Evolutionary conservation across 2,329 filamentous ascomycete species (phyloP), one percentile per base, ranked within the genome.

Genomic region (Colletotrichum gloeosporioides): DNA sequence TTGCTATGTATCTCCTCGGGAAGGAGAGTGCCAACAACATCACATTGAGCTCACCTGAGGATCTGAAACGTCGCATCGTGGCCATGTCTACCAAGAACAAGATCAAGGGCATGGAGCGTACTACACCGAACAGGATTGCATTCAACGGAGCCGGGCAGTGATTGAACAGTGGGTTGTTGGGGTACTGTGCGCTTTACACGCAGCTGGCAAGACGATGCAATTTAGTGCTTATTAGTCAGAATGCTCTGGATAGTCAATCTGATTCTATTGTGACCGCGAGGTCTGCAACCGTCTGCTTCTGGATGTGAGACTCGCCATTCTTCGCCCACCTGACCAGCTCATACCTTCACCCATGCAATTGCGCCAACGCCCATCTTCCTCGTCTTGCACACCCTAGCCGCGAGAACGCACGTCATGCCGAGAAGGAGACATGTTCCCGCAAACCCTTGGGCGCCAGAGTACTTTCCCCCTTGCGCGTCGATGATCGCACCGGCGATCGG

Each of bases 61-160:
- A 84, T 10, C 87, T 92, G 22, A 88, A 87, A 79, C 63, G 81
- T 71, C 87, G 88, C 78, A 87, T 93, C 78, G 81, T 84, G 78
- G 79, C 82, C 65, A 84, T 88, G 34, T 83, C 86, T 49, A 84
- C 84, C 71, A 85, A 84, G 77, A 84, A 84, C 69, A 84, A 86
- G 78, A 82, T 89, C 70, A 83, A 82, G 49, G 82, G 81, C 76
- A 75, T 89, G 2, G 85, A 84, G 68, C 83, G 79, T 76, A 84
- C 86, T 77, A 91, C 88, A 68, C 79, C 82, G 79, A 92, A 92
- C 85, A 80, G 85, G 73, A 85, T 93, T 69, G 89, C 88, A 73
- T 92, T 90, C 85, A 92, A 93, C 84, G 89, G 89, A 75, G 68
- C 65, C 65, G 27, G 44, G 36, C 65, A 61, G 49, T 27, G 18